Percentiles rank a stretch among this genome's conserved stretches.
Evolutionary conservation across 305 asterid species (phyloP).

Genomic region (Plantago coronopus): DNA sequence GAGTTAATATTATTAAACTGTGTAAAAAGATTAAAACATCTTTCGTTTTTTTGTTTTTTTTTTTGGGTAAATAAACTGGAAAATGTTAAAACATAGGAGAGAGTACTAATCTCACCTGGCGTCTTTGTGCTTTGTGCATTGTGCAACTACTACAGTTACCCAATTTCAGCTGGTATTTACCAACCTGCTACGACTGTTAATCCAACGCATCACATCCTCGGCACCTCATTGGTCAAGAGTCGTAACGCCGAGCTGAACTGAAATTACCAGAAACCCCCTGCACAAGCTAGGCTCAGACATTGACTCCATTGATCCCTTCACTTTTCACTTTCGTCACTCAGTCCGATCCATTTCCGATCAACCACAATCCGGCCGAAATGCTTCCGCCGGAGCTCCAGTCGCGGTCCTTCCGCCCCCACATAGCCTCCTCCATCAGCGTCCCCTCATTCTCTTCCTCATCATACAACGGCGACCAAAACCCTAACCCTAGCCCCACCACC

Average conservation of each 20-base stretch:
- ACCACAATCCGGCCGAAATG: conserved; percentile 37
- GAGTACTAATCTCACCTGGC: no score
- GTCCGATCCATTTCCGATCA: conserved; percentile 40
- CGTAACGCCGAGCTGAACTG: background rate
- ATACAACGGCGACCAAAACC: conserved; percentile 52
- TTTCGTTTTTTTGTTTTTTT: no score
- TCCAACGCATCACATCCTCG: no score
- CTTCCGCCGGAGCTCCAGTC: conserved; percentile 95
- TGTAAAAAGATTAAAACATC: no score
- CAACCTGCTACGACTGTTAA: no score
- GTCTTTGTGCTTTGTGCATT: no score
- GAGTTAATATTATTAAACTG: no score
- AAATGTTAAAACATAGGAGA: no score
- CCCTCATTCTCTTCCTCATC: conserved; percentile 56
- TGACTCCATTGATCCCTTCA: background rate
- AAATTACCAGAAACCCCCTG: background rate
- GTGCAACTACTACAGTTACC: no score
- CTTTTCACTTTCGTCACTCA: background rate
- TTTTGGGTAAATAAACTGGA: no score
- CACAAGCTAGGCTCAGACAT: background rate
- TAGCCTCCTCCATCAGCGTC: conserved; percentile 62
- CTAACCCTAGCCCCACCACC: conserved; percentile 56
- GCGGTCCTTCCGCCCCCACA: conserved; percentile 78
- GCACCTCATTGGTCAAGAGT: background rate
- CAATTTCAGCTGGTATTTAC: no score